Evolutionary conservation across 305 asterid species (phyloP).

Genomic region (Plantago lanceolata): DNA sequence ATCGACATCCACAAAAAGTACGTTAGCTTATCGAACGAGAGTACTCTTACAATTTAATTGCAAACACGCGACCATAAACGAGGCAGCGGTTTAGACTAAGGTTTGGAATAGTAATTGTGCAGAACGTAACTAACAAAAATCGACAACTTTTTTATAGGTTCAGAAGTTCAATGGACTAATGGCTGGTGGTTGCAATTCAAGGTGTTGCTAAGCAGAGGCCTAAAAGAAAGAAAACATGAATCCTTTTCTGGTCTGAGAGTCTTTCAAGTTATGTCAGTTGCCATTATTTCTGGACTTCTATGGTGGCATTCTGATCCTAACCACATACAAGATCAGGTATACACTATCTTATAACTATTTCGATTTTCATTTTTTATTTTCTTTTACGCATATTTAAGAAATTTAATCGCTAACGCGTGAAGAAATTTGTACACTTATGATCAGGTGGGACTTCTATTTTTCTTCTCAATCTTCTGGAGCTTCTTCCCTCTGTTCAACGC

Average conservation of each 20-base stretch:
- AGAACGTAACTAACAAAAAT: too few relatives aligned
- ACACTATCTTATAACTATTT: background rate
- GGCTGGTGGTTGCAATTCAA: slow-evolving; percentile 86
- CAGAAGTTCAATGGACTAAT: slow-evolving; percentile 59
- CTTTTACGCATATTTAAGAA: background rate
- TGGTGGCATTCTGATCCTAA: slow-evolving; percentile 87
- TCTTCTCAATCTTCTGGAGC: slow-evolving; percentile 95
- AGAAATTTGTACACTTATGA: background rate
- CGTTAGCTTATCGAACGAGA: background rate
- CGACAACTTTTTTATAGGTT: slow-evolving; percentile 27
- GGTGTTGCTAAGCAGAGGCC: slow-evolving; percentile 72
- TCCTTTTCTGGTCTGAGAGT: slow-evolving; percentile 61
- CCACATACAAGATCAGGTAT: slow-evolving; percentile 95
- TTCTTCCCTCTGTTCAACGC: slow-evolving; percentile 75
- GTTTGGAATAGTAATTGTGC: too few relatives aligned
- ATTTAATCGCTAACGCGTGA: background rate
- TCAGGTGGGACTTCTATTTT: slow-evolving; percentile 83
- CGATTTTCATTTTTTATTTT: background rate
- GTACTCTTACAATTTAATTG: too few relatives aligned
- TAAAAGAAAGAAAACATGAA: slow-evolving; percentile 73
- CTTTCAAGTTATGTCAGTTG: slow-evolving; percentile 83
- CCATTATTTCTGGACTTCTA: slow-evolving; percentile 71
- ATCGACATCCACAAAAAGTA: slow-evolving; percentile 45
- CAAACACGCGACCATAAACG: too few relatives aligned
- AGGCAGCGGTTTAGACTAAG: too few relatives aligned